Base-by-base conservation (phyloP, 2,329 filamentous ascomycete species). In the Metarhizium anisopliae region DNA sequence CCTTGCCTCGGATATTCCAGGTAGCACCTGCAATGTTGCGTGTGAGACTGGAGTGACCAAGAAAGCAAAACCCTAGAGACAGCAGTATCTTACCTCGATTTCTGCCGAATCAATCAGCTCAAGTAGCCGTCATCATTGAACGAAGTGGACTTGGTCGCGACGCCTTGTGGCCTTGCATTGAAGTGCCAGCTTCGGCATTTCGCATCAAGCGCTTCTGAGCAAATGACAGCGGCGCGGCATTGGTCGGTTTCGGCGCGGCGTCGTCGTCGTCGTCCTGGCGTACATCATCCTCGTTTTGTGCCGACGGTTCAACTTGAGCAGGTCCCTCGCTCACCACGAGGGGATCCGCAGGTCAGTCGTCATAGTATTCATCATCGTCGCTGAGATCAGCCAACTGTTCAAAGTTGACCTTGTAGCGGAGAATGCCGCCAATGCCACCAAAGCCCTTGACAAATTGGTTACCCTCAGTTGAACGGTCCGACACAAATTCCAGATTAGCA, bases 361-460 rank as follows among this genome's bases (percentile, higher is more conserved):
- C 81, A 77, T 95, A 96, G 79, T 95, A 96, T 75, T 93, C 93
- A 72, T 97, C 93, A 74, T 92, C 88, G 71, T 94, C 89, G 72
- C 95, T 92, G 68, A 88, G 81, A 72, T 97, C 94, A 74, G 87
- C 88, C 74, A 99, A 83, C 76, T 99, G 95, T 77, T 99, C 95
- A 77, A 99, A 99, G 81, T 99, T 99, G 81, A 99, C 90, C 81
- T 96, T 96, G 85, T 99, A 99, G 66, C 94, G 91, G 70, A 99
- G 85, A 68, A 99, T 87, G 62, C 93, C 93, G 64, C 94, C 94
- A 66, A 99, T 96, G 69, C 94, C 94, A 86, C 94, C 94, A 70
- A 99, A 99, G 61, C 94, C 94, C 80, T 96, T 97, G 68, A 99
- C 94, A 76, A 99, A 99, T 79, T 99, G 94, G 77, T 99, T 99